These are phyloP conservation scores for Ganoderma sinense DNA, from an alignment of 1,284 basidiomycete species.

Conservation along the genomic window DNA sequence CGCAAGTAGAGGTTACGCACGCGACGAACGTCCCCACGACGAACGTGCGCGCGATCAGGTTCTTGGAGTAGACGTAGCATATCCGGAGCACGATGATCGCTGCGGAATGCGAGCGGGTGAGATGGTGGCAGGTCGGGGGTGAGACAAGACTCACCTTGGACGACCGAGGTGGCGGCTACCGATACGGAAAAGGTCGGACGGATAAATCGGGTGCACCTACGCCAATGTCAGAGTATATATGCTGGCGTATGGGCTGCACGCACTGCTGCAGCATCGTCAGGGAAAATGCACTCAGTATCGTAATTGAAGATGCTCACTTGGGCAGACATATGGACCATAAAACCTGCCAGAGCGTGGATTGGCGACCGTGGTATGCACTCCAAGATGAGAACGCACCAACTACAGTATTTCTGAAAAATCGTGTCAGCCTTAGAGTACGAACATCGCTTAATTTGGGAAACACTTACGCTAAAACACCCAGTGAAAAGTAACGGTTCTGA, in stretches of 20 bases:
- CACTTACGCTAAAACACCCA: slow-evolving; percentile 31
- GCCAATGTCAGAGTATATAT: background rate
- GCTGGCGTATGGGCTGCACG: background rate
- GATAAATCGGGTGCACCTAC: slow-evolving; percentile 29
- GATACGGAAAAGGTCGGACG: slow-evolving; percentile 25
- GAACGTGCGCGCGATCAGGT: slow-evolving; percentile 22
- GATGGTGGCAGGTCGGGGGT: too few relatives aligned
- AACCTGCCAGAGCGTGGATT: slow-evolving; percentile 5
- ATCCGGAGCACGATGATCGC: slow-evolving; percentile 39
- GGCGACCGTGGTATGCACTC: background rate
- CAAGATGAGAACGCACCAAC: background rate
- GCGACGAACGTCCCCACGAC: slow-evolving; percentile 28
- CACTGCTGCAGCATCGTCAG: background rate
- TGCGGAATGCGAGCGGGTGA: slow-evolving; percentile 5
- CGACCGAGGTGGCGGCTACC: slow-evolving; percentile 23
- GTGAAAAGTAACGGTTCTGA: slow-evolving; percentile 38
- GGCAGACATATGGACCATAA: slow-evolving; percentile 17
- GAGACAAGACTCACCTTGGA: slow-evolving; percentile 30
- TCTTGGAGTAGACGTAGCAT: slow-evolving; percentile 39
- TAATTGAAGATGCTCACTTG: slow-evolving; percentile 13
- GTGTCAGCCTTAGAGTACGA: slow-evolving; percentile 2
- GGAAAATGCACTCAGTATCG: background rate
- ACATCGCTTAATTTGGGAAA: background rate
- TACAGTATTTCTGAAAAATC: background rate
- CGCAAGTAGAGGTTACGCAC: slow-evolving; percentile 15